These are phyloP conservation scores for Centella asiatica DNA, from an alignment of 129 eudicot genomes.

Conservation along the genomic window DNA sequence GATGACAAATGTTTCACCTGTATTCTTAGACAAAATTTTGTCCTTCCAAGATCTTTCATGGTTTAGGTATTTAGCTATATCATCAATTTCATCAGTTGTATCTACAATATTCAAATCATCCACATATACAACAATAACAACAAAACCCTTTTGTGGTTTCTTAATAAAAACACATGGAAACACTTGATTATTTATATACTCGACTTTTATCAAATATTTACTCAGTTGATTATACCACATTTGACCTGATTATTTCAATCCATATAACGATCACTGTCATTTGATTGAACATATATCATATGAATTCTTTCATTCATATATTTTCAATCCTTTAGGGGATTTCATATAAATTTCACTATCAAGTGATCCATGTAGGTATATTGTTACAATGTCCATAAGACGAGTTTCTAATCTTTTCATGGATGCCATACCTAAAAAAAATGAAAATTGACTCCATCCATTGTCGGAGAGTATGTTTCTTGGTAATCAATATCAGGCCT, in stretches of 20 bases:
- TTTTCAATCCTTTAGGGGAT: neutral
- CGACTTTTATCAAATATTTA: too few relatives aligned
- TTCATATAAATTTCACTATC: neutral
- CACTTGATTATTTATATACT: neutral
- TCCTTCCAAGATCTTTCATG: neutral
- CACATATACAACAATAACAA: neutral
- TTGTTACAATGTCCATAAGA: too few relatives aligned
- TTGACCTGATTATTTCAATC: neutral
- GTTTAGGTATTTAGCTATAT: neutral
- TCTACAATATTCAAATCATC: neutral
- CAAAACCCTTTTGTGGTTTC: neutral
- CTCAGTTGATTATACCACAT: neutral
- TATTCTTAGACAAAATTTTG: neutral
- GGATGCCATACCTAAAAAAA: too few relatives aligned
- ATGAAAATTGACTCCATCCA: neutral
- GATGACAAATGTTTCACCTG: neutral
- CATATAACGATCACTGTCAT: neutral
- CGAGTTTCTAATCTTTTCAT: neutral
- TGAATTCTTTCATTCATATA: neutral
- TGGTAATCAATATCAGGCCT: too few relatives aligned
- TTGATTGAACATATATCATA: too few relatives aligned
- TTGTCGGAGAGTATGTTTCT: too few relatives aligned
- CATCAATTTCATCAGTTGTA: neutral
- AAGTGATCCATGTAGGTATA: too few relatives aligned
- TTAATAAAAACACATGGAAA: neutral